phyloP scores from a whole-genome alignment of 371 early-diverging fungal genomes.

The Smittium culicis region DNA sequence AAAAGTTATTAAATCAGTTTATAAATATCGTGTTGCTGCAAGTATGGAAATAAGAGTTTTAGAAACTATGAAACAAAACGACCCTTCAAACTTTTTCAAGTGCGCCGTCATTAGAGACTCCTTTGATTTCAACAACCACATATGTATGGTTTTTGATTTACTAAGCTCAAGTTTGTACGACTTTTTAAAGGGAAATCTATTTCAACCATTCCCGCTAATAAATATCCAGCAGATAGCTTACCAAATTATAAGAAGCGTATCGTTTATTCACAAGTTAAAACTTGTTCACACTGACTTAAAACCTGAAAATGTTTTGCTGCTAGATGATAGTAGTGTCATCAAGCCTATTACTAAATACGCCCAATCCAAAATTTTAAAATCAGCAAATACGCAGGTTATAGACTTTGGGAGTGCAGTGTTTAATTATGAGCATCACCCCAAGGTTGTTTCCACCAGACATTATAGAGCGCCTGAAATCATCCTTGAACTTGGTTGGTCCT shows the following conservation, averaged over 20 bases:
- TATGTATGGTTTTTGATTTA: constrained; percentile 94
- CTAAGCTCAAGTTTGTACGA: constrained; percentile 80
- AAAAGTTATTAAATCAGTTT: constrained; percentile 85
- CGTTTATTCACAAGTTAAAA: constrained; percentile 64
- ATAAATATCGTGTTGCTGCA: constrained; percentile 89
- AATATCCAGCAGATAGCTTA: constrained; percentile 71
- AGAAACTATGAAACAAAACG: constrained; percentile 52
- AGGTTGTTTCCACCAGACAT: constrained; percentile 89
- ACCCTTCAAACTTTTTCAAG: constrained; percentile 60
- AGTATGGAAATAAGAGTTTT: constrained; percentile 77
- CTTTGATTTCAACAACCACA: constrained; percentile 80
- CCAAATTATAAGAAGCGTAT: constrained; percentile 32
- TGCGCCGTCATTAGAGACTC: constrained; percentile 61
- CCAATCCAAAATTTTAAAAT: neutral
- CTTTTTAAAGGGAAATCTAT: constrained; percentile 78
- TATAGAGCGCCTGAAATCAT: constrained; percentile 96
- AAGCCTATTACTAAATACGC: neutral
- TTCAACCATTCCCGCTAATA: constrained; percentile 66
- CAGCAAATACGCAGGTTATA: constrained; percentile 39
- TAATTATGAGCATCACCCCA: constrained; percentile 79
- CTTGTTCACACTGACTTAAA: constrained; percentile 89
- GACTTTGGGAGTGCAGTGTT: constrained; percentile 95
- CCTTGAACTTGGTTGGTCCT: constrained; percentile 83
- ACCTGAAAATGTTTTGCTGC: constrained; percentile 66
- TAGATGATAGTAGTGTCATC: neutral